Percentiles rank a stretch among this genome's conserved stretches.
phyloP scores from a whole-genome alignment of 495 filamentous ascomycete genomes.

The Geopyxis carbonaria region DNA sequence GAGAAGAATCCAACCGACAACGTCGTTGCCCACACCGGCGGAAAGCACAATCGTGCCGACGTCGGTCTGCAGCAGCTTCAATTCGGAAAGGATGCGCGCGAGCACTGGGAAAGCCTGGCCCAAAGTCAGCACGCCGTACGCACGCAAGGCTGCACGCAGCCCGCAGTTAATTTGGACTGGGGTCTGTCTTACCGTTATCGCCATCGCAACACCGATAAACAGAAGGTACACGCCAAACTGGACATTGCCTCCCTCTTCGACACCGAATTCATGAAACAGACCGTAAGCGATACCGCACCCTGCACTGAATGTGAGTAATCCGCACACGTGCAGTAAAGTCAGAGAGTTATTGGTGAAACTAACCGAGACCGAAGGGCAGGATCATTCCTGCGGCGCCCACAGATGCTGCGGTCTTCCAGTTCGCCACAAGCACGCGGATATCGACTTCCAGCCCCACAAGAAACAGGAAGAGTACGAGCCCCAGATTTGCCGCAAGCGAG shows the following conservation, averaged over 20 bases:
- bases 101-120: constrained; percentile 74
- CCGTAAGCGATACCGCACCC: constrained; percentile 71
- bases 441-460: constrained; percentile 87
- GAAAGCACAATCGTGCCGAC: constrained; percentile 86
- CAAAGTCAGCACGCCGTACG: background rate
- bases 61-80: constrained; percentile 67
- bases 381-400: constrained; percentile 78
- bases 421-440: constrained; percentile 61
- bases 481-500: constrained; percentile 72
- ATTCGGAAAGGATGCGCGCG: constrained; percentile 82
- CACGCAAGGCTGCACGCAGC: background rate
- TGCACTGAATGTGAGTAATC: constrained; percentile 23
- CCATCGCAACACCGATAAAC: constrained; percentile 87
- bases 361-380: constrained; percentile 52
- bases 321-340: background rate
- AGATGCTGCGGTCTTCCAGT: constrained; percentile 70
- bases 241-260: constrained; percentile 42
- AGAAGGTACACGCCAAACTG: constrained; percentile 70
- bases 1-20: constrained; percentile 85
- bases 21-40: constrained; percentile 90
- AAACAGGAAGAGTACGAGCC: constrained; percentile 81
- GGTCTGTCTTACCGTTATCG: constrained; percentile 50
- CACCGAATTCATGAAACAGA: constrained; percentile 62
- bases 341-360: background rate
- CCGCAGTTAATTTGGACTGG: background rate